Percentiles rank a stretch among this genome's conserved stretches.
phyloP scores from a whole-genome alignment of 345 rosid species.

The Sonneratia alba region DNA sequence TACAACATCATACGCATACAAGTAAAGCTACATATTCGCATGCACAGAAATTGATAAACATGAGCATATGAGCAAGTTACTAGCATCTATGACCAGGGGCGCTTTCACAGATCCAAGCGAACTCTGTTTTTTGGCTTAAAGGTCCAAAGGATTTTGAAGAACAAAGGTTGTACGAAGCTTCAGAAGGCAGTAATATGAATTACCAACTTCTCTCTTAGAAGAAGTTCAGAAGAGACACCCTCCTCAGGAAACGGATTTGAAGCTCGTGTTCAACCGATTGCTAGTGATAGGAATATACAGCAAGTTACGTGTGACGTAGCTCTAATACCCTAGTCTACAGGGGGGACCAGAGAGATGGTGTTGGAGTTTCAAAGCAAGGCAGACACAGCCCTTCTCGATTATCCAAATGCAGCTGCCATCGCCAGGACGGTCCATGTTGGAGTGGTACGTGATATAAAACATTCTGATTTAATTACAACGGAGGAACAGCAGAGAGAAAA shows the following conservation, averaged over 20 bases:
- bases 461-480: background rate
- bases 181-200: background rate
- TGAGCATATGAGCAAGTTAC: background rate
- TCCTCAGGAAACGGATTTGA: background rate
- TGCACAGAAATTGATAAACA: background rate
- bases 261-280: background rate
- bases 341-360: background rate
- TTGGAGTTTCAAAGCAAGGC: background rate
- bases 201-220: background rate
- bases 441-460: background rate
- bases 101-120: background rate
- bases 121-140: background rate
- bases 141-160: background rate
- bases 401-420: background rate
- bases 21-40: background rate
- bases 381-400: background rate
- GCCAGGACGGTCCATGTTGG: background rate
- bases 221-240: background rate
- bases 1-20: no score
- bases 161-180: background rate
- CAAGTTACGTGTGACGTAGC: background rate
- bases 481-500: background rate
- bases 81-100: background rate
- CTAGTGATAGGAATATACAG: background rate
- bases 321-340: background rate